phyloP scores from a whole-genome alignment of 192 early-diverging fungal genomes.

The Coemansia sp. region DNA sequence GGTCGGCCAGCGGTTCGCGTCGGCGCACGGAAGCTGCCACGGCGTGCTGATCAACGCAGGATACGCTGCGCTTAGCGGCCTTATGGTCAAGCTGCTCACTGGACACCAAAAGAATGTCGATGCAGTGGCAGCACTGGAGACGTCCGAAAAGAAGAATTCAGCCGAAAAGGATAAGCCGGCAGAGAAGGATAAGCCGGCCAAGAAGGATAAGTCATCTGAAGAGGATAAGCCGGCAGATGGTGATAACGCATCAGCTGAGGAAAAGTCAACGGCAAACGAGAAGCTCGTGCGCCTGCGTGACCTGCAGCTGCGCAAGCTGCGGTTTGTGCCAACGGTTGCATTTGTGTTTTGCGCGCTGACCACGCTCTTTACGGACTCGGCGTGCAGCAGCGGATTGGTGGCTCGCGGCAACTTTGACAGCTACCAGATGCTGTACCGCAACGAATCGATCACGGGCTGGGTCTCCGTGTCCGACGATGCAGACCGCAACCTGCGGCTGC shows the following conservation, averaged over 20 bases:
- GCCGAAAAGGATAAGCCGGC: background rate
- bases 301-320: slow-evolving; percentile 16
- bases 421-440: slow-evolving; percentile 59
- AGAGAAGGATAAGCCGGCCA: background rate
- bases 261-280: too few species aligned
- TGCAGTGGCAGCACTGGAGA: background rate
- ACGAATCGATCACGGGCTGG: slow-evolving; percentile 84
- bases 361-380: slow-evolving; percentile 45
- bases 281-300: background rate
- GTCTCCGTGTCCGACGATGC: slow-evolving; percentile 62
- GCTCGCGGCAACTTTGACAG: slow-evolving; percentile 32
- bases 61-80: slow-evolving; percentile 18
- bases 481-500: slow-evolving; percentile 60
- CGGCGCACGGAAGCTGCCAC: slow-evolving; percentile 14
- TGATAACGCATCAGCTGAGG: too few species aligned
- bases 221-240: background rate
- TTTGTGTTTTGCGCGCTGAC: slow-evolving; percentile 13
- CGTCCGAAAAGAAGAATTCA: background rate
- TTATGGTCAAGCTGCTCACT: slow-evolving; percentile 33
- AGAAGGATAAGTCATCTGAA: background rate
- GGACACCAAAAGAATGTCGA: slow-evolving; percentile 24
- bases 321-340: slow-evolving; percentile 15
- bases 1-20: slow-evolving; percentile 5
- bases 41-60: slow-evolving; percentile 25
- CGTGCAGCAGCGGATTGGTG: slow-evolving; percentile 52